These are phyloP conservation scores for Mycosphaerella arachidis DNA, from an alignment of 2,329 filamentous ascomycete species.

Conservation along the genomic window DNA sequence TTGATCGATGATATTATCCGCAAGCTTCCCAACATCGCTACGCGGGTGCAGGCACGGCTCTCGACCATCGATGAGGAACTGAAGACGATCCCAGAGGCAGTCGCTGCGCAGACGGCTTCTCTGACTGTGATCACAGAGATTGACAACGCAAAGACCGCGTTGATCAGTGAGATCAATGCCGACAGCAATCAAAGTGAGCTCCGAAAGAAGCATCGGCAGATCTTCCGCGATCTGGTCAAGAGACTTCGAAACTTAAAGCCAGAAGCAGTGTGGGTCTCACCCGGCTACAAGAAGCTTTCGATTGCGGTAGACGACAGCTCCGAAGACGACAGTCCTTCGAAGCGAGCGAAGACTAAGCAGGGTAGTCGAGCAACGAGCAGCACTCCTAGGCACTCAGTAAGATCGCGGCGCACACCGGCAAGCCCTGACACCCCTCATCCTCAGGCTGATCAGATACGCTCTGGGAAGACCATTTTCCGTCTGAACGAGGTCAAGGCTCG, in stretches of 20 bases:
- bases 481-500: slow-evolving; percentile 31
- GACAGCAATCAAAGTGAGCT: slow-evolving; percentile 40
- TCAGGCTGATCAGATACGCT: background rate
- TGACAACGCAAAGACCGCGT: slow-evolving; percentile 50
- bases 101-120: slow-evolving; percentile 60
- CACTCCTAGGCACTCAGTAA: background rate
- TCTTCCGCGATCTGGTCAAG: slow-evolving; percentile 51
- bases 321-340: slow-evolving; percentile 23
- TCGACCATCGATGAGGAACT: slow-evolving; percentile 53
- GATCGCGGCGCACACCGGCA: background rate
- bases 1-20: slow-evolving; percentile 45
- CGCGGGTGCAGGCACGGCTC: slow-evolving; percentile 46
- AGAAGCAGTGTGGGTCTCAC: slow-evolving; percentile 20
- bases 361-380: slow-evolving; percentile 4
- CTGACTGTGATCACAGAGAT: slow-evolving; percentile 60
- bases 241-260: slow-evolving; percentile 33
- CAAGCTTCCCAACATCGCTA: slow-evolving; percentile 40
- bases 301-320: slow-evolving; percentile 20
- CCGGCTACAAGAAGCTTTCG: slow-evolving; percentile 18
- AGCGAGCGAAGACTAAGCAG: slow-evolving; percentile 32
- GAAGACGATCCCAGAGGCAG: slow-evolving; percentile 57
- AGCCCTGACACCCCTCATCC: background rate
- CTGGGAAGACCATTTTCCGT: slow-evolving; percentile 28
- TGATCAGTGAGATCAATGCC: slow-evolving; percentile 54
- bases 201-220: slow-evolving; percentile 39